Percentiles rank a stretch among this genome's conserved stretches.
phyloP scores from a whole-genome alignment of 441 rosid species.

The Mallotus japonicus region DNA sequence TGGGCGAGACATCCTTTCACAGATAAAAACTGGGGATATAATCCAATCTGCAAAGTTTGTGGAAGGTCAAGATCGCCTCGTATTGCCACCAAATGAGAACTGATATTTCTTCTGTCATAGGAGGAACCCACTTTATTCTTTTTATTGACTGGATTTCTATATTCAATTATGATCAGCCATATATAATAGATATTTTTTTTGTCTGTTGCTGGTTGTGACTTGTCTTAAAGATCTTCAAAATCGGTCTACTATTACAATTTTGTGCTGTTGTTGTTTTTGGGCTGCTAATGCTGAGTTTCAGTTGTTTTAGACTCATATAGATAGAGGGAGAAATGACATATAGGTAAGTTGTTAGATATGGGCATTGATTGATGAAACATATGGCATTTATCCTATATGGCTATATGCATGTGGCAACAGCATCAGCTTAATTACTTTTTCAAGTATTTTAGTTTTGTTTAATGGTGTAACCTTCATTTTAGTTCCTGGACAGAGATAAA shows the following conservation, averaged over 20 bases:
- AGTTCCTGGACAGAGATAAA: too few relatives aligned
- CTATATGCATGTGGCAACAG: too few relatives aligned
- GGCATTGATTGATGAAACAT: too few relatives aligned
- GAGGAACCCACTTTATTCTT: constrained; percentile 9
- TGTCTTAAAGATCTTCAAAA: background rate
- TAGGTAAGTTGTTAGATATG: too few relatives aligned
- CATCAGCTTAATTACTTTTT: too few relatives aligned
- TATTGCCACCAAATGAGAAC: constrained; percentile 49
- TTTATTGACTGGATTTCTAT: background rate
- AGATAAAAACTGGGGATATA: constrained; percentile 79
- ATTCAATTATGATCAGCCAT: background rate
- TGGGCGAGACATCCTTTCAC: constrained; percentile 75
- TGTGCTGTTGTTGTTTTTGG: background rate
- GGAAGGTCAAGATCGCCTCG: constrained; percentile 74
- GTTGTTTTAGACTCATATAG: too few relatives aligned
- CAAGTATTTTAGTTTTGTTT: too few relatives aligned
- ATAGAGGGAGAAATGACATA: too few relatives aligned
- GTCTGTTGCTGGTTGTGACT: constrained; percentile 12
- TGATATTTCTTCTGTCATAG: constrained; percentile 22
- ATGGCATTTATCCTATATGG: too few relatives aligned
- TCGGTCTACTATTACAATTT: too few relatives aligned
- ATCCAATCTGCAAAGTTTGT: constrained; percentile 74
- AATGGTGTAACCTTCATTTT: too few relatives aligned
- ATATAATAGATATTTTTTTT: constrained; percentile 13
- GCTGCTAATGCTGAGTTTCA: background rate